phyloP scores from a whole-genome alignment of 2,329 filamentous ascomycete species.

The Phialocephala sp. region DNA sequence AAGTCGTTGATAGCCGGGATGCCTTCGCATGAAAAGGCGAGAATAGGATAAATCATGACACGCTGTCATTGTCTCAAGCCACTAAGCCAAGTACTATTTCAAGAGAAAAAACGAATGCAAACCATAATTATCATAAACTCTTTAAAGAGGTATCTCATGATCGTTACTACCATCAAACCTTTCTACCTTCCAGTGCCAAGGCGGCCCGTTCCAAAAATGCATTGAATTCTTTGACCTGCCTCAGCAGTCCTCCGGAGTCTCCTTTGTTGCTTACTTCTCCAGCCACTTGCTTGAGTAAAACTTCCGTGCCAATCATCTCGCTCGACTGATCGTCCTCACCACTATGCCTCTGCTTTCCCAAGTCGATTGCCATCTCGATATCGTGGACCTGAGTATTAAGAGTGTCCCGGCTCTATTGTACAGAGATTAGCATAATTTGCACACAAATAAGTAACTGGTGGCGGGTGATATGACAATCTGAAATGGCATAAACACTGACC shows the following conservation, averaged over 20 bases:
- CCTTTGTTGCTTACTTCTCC: slow-evolving; percentile 58
- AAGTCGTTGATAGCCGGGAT: no score
- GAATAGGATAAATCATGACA: no score
- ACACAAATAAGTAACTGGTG: not conserved
- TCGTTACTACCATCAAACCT: slow-evolving; percentile 19
- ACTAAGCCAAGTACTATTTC: no score
- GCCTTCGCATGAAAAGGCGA: no score
- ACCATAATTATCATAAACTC: not conserved
- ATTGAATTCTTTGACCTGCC: slow-evolving; percentile 66
- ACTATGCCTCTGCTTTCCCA: slow-evolving; percentile 55
- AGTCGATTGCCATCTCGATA: slow-evolving; percentile 62
- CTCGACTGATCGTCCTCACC: slow-evolving; percentile 55
- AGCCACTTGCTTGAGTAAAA: slow-evolving; percentile 60
- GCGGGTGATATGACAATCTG: slow-evolving; percentile 1
- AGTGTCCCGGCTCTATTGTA: slow-evolving; percentile 50
- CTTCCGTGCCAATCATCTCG: slow-evolving; percentile 62
- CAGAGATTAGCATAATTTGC: slow-evolving; percentile 28
- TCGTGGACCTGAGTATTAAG: slow-evolving; percentile 66
- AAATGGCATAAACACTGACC: slow-evolving; percentile 46
- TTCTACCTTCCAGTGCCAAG: slow-evolving; percentile 54
- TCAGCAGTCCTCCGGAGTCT: slow-evolving; percentile 57
- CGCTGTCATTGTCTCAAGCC: no score
- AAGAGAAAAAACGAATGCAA: not conserved
- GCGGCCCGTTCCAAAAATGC: slow-evolving; percentile 67
- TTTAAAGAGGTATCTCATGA: slow-evolving; percentile 23